Evolutionary conservation across 306 rosid genomes (phyloP).

Genomic region (Morella rubra): DNA sequence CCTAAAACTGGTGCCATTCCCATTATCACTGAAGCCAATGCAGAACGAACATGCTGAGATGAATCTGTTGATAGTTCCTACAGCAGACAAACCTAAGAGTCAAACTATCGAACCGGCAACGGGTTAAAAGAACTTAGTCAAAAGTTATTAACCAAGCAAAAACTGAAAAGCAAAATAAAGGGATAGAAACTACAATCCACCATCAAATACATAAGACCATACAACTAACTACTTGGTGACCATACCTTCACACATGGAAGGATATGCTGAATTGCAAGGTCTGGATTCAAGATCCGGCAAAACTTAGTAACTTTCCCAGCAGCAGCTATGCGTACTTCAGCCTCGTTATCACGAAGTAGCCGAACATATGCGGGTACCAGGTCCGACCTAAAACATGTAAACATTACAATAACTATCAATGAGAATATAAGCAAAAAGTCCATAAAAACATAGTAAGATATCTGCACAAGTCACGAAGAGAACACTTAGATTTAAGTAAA

Average conservation of each 20-base stretch:
- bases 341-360: slow-evolving; percentile 93
- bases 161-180: not conserved
- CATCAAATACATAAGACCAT: not conserved
- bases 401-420: slow-evolving; percentile 14
- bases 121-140: not conserved
- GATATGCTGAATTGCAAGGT: slow-evolving; percentile 85
- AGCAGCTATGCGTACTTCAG: slow-evolving; percentile 99
- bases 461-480: not conserved
- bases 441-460: not conserved
- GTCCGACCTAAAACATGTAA: slow-evolving; percentile 53
- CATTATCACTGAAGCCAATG: slow-evolving; percentile 97
- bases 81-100: slow-evolving; percentile 20
- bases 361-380: slow-evolving; percentile 98
- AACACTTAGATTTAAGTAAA: not conserved
- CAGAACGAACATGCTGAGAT: slow-evolving; percentile 98
- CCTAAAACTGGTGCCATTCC: slow-evolving; percentile 98
- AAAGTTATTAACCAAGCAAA: not conserved
- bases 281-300: slow-evolving; percentile 87
- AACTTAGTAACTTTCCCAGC: slow-evolving; percentile 97
- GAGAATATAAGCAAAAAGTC: slow-evolving; percentile 1
- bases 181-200: not conserved
- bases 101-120: not conserved
- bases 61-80: slow-evolving; percentile 98
- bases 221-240: not conserved
- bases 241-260: slow-evolving; percentile 96